Evolutionary conservation across 306 rosid species (phyloP).

Genomic region (Adenanthera pavonina): DNA sequence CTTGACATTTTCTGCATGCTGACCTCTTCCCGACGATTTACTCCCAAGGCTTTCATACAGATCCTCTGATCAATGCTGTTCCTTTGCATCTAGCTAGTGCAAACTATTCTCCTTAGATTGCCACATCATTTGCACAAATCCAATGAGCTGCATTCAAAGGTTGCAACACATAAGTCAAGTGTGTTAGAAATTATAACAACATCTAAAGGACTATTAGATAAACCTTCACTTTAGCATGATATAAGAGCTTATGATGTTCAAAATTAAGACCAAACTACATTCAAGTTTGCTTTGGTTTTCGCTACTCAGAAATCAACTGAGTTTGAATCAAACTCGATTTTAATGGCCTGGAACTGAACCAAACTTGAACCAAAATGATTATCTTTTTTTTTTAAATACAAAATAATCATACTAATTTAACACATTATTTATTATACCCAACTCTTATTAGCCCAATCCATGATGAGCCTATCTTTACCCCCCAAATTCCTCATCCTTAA

Average conservation of each 20-base stretch:
- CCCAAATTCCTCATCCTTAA: too few species aligned
- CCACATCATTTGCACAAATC: slow-evolving; percentile 92
- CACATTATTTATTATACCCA: too few species aligned
- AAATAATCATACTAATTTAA: too few species aligned
- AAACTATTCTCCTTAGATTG: slow-evolving; percentile 73
- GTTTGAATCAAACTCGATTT: too few species aligned
- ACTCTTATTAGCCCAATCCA: too few species aligned
- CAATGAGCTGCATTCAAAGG: slow-evolving; percentile 58
- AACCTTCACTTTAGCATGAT: neutral
- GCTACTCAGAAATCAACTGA: too few species aligned
- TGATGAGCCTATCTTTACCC: too few species aligned
- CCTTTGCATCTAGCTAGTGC: slow-evolving; percentile 66
- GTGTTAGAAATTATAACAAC: neutral
- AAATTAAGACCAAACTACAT: too few species aligned
- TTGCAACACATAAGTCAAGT: slow-evolving; percentile 20
- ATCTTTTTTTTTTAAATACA: too few species aligned
- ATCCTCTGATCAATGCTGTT: slow-evolving; percentile 58
- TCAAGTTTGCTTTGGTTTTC: too few species aligned
- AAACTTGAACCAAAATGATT: too few species aligned
- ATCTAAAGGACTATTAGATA: neutral
- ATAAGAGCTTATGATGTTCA: neutral
- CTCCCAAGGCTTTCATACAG: slow-evolving; percentile 53
- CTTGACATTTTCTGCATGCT: slow-evolving; percentile 67
- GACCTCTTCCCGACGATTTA: slow-evolving; percentile 44
- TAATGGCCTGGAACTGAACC: too few species aligned